These are phyloP conservation scores for Pleurotus giganteus DNA, from an alignment of 768 basidiomycete genomes.

Conservation along the genomic window DNA sequence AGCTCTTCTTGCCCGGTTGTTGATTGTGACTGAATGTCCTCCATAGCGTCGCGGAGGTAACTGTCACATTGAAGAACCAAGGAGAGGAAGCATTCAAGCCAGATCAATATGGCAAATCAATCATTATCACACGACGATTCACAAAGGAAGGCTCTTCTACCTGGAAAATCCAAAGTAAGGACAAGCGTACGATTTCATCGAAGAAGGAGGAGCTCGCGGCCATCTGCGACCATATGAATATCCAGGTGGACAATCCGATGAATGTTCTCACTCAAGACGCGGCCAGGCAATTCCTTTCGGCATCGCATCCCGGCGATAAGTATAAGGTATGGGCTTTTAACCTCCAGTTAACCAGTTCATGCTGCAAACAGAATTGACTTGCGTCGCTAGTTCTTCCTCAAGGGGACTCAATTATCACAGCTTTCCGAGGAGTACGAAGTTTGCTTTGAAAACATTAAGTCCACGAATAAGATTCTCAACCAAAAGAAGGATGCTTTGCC, in stretches of 20 bases:
- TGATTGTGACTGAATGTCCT: neutral
- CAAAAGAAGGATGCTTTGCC: slow-evolving; percentile 79
- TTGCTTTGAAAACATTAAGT: slow-evolving; percentile 69
- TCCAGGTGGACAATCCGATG: slow-evolving; percentile 96
- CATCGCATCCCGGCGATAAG: slow-evolving; percentile 78
- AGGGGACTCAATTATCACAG: slow-evolving; percentile 88
- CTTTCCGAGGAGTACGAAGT: slow-evolving; percentile 84
- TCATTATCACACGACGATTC: slow-evolving; percentile 81
- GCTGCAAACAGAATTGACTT: neutral
- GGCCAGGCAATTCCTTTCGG: slow-evolving; percentile 75
- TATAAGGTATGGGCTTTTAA: slow-evolving; percentile 81
- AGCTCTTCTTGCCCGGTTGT: neutral
- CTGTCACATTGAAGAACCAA: slow-evolving; percentile 81
- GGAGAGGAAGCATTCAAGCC: slow-evolving; percentile 88
- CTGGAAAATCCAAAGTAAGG: slow-evolving; percentile 81
- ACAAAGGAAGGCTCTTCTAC: slow-evolving; percentile 69
- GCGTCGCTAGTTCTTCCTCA: slow-evolving; percentile 78
- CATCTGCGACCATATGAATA: slow-evolving; percentile 94
- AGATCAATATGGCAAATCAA: slow-evolving; percentile 82
- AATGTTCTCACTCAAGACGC: slow-evolving; percentile 87
- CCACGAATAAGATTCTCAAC: slow-evolving; percentile 61
- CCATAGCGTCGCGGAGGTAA: slow-evolving; percentile 67
- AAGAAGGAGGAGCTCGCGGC: slow-evolving; percentile 84
- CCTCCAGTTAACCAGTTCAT: neutral
- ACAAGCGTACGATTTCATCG: slow-evolving; percentile 63